Percentiles rank a stretch among this genome's conserved stretches.
Evolutionary conservation across 169 alveolate species (phyloP).

Genomic region (Cyclospora cayetanensis): DNA sequence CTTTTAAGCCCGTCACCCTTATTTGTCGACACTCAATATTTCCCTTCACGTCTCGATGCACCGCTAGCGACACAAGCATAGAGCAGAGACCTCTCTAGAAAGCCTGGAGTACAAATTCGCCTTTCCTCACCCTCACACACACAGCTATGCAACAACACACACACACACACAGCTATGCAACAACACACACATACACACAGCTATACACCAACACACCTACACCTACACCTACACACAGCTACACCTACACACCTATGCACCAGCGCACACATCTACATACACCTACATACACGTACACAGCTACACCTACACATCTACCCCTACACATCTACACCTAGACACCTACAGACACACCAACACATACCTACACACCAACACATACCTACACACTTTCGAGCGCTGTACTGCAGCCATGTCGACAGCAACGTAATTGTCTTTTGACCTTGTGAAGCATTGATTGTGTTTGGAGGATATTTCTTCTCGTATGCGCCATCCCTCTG

Average conservation of each 20-base stretch:
- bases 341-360: neutral
- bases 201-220: constrained; percentile 37
- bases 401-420: too few species aligned
- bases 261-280: constrained; percentile 44
- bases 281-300: constrained; percentile 1
- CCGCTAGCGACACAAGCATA: too few species aligned
- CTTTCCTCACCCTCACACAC: neutral
- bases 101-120: too few species aligned
- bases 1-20: too few species aligned
- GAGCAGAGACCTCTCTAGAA: too few species aligned
- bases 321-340: constrained; percentile 4
- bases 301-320: neutral
- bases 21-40: too few species aligned
- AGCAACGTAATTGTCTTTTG: too few species aligned
- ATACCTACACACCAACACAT: neutral
- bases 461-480: too few species aligned
- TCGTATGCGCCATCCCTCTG: too few species aligned
- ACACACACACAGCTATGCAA: neutral
- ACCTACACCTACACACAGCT: constrained; percentile 64
- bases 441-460: too few species aligned
- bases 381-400: neutral
- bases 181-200: constrained; percentile 10
- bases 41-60: too few species aligned
- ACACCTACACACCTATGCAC: constrained; percentile 12
- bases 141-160: neutral